Base-by-base conservation (phyloP, 1,284 basidiomycete genomes). In the Schizophyllum amplum region DNA sequence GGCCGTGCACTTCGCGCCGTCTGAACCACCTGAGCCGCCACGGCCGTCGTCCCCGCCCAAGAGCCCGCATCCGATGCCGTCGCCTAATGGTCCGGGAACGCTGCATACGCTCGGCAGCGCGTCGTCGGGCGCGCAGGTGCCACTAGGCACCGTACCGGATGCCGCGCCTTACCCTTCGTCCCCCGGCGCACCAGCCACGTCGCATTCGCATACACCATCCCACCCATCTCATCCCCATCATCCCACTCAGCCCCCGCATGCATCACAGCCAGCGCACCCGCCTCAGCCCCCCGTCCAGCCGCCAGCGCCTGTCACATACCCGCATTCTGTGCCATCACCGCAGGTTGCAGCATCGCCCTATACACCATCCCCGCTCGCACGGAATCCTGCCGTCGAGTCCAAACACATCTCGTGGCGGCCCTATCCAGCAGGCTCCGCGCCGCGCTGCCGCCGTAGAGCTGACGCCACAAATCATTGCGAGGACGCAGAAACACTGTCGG, bases 401-500 rank as follows among this genome's bases (percentile, higher is more conserved):
- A 46, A 11, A 46, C n/a, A 46, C n/a, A 61, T 59, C 13, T 24
- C 65, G 1, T 59, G 64, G 26, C 55, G 55, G 9, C 60, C 55
- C 20, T 61, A 59, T 47, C 57, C 56, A 20, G n/a, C n/a, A n/a
- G n/a, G n/a, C n/a, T n/a, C n/a, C n/a, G n/a, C n/a, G n/a, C n/a
- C n/a, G n/a, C n/a, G 22, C 24, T 20, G 69, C 72, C 2, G 9
- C 26, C 2, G 64, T 78, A 1, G 83, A 85, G 51, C 71, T 90
- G 51, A 84, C 88, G 2, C 83, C 87, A 1, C 70, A 69, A 54
- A 64, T 82, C 57, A 80, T 94, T 42, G 77, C 86, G 24, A 83
- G 86, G 63, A 82, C 82, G 23, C 93, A 97, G 75, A 95, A 92
- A 68, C 93, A 95, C 65, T 93, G 92, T 65, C 81, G 82, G 55